Conservation (phyloP, 2,329 filamentous ascomycete genomes). For the Pseudogymnoascus sp. region DNA sequence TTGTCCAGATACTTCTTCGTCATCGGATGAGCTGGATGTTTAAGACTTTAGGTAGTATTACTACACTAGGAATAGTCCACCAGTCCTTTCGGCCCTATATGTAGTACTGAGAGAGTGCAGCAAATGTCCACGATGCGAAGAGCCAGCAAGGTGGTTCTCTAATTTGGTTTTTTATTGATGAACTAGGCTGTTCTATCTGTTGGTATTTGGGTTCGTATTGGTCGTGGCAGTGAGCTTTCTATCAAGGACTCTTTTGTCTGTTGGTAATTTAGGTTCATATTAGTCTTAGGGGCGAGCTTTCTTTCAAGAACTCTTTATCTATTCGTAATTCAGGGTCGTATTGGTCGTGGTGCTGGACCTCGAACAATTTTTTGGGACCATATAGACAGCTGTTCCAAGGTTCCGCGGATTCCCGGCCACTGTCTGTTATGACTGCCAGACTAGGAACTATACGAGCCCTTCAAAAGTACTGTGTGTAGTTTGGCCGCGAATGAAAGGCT, state of each 20-base stretch:
- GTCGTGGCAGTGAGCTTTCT: not conserved
- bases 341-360: not conserved
- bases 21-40: conserved; percentile 12
- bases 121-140: not conserved
- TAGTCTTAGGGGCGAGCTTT: not conserved
- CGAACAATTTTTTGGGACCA: not conserved
- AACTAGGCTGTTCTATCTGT: not conserved
- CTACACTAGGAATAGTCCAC: not conserved
- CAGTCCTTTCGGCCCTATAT: not conserved
- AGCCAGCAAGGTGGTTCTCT: not conserved
- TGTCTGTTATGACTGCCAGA: not conserved
- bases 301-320: not conserved
- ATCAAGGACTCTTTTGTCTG: not conserved
- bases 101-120: not conserved
- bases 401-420: no score
- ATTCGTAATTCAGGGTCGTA: not conserved
- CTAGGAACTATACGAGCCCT: not conserved
- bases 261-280: not conserved
- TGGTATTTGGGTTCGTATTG: not conserved
- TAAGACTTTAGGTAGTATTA: conserved; percentile 10
- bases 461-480: not conserved
- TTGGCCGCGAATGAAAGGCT: not conserved
- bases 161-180: not conserved
- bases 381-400: not conserved
- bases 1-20: conserved; percentile 7